phyloP scores from a whole-genome alignment of 2,329 filamentous ascomycete genomes.

The Penicillium sp. region DNA sequence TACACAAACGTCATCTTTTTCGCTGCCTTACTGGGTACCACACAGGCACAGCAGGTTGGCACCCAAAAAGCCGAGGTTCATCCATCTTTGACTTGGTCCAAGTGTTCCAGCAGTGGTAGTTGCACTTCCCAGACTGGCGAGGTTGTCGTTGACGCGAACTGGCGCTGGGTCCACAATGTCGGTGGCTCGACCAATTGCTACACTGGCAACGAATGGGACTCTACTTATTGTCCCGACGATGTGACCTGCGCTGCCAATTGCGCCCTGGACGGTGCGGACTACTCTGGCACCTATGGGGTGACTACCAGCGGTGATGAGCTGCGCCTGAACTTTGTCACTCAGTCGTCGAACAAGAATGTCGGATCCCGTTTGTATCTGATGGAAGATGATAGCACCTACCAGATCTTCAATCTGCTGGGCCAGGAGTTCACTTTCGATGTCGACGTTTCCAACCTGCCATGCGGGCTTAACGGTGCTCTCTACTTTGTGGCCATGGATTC shows the following conservation, averaged over 20 bases:
- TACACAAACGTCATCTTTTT: conserved; percentile 32
- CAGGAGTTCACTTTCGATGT: conserved; percentile 72
- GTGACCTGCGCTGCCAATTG: conserved; percentile 55
- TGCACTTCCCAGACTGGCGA: conserved; percentile 54
- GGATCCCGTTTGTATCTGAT: conserved; percentile 63
- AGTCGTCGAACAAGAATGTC: conserved; percentile 42
- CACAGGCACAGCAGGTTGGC: conserved; percentile 33
- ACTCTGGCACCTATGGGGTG: conserved; percentile 52
- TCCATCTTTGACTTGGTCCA: conserved; percentile 54
- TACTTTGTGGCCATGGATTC: conserved; percentile 63
- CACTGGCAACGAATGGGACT: conserved; percentile 53
- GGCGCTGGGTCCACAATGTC: conserved; percentile 56
- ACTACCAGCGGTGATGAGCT: conserved; percentile 50
- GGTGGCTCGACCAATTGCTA: conserved; percentile 57
- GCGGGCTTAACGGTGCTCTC: conserved; percentile 69
- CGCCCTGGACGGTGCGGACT: conserved; percentile 57
- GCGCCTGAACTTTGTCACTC: conserved; percentile 50
- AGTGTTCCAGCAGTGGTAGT: conserved; percentile 51
- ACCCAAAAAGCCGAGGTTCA: conserved; percentile 40
- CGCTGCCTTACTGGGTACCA: conserved; percentile 26
- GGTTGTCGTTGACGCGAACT: conserved; percentile 58
- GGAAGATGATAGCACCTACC: conserved; percentile 59
- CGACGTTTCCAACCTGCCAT: conserved; percentile 65
- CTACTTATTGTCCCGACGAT: conserved; percentile 49
- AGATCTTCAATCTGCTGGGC: conserved; percentile 63